Conservation (phyloP, 1,139 yeast species). For the Pichia terricola region DNA sequence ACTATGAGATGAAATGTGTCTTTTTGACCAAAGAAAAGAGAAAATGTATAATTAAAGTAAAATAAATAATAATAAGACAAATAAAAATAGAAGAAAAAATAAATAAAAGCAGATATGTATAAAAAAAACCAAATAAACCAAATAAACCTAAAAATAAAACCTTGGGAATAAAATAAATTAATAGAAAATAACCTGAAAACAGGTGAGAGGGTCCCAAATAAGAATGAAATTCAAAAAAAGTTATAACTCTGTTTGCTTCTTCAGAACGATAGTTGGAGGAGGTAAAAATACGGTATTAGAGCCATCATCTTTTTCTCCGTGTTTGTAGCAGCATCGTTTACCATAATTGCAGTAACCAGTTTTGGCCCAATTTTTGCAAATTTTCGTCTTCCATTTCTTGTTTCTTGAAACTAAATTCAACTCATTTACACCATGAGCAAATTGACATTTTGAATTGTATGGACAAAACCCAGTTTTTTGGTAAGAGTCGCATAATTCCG, state of each 20-base stretch:
- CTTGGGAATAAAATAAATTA: neutral
- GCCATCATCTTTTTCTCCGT: slow-evolving; percentile 34
- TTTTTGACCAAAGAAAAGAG: no score
- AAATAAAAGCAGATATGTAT: neutral
- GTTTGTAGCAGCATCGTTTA: slow-evolving; percentile 85
- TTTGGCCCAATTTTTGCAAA: slow-evolving; percentile 82
- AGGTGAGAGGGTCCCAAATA: neutral
- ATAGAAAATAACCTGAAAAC: neutral
- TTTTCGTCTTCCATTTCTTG: slow-evolving; percentile 84
- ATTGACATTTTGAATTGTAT: slow-evolving; percentile 85
- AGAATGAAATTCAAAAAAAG: neutral
- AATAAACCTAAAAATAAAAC: neutral
- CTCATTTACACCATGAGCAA: slow-evolving; percentile 83
- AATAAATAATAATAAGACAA: neutral
- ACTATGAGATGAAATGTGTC: no score
- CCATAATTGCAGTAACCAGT: slow-evolving; percentile 83
- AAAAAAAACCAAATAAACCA: neutral
- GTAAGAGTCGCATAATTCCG: slow-evolving; percentile 79
- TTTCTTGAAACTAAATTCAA: slow-evolving; percentile 66
- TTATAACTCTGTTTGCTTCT: neutral
- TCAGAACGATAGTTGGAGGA: slow-evolving; percentile 1
- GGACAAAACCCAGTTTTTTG: slow-evolving; percentile 72
- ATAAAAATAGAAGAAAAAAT: neutral
- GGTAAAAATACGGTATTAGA: neutral
- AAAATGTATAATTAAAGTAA: neutral